These are phyloP conservation scores for Globisporangium perplexum DNA, from an alignment of 352 stramenopile genomes.

Conservation along the genomic window DNA sequence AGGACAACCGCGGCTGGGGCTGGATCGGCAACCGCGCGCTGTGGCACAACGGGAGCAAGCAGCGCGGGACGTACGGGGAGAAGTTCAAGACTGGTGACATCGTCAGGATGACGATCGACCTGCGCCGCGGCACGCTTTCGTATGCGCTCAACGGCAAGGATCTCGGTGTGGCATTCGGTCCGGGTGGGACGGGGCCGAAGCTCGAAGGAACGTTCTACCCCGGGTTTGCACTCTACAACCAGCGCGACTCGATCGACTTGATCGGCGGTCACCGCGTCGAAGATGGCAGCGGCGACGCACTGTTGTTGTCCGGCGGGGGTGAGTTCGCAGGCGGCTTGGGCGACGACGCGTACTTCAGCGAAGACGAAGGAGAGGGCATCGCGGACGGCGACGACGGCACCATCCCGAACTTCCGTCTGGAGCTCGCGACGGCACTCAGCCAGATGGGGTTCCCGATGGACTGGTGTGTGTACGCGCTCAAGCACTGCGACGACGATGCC, in stretches of 20 bases:
- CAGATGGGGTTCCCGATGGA: slow-evolving; percentile 88
- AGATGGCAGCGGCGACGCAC: slow-evolving; percentile 30
- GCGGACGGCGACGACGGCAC: slow-evolving; percentile 34
- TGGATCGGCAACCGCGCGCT: slow-evolving; percentile 89
- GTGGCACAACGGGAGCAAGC: slow-evolving; percentile 90
- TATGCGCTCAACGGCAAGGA: slow-evolving; percentile 90
- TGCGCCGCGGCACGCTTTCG: slow-evolving; percentile 77
- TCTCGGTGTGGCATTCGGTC: slow-evolving; percentile 84
- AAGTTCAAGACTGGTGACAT: slow-evolving; percentile 89
- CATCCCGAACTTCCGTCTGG: slow-evolving; percentile 84
- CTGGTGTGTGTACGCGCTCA: slow-evolving; percentile 80
- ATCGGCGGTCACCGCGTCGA: slow-evolving; percentile 82
- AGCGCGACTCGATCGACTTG: slow-evolving; percentile 81
- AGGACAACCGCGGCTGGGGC: slow-evolving; percentile 88
- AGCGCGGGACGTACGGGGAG: slow-evolving; percentile 85
- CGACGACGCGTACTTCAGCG: slow-evolving; percentile 80
- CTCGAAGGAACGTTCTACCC: slow-evolving; percentile 86
- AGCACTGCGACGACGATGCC: slow-evolving; percentile 79
- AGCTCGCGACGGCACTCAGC: slow-evolving; percentile 68
- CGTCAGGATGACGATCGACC: slow-evolving; percentile 76
- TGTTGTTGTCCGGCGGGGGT: slow-evolving; percentile 23
- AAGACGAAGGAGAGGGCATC: slow-evolving; percentile 65
- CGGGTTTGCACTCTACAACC: slow-evolving; percentile 85
- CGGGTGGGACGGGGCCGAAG: slow-evolving; percentile 75
- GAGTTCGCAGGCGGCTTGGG: slow-evolving; percentile 18